A percentile compares a stretch with the other conserved stretches of the same genome.
phyloP scores from a whole-genome alignment of 768 basidiomycete genomes.

The Dioszegia aurantiaca region DNA sequence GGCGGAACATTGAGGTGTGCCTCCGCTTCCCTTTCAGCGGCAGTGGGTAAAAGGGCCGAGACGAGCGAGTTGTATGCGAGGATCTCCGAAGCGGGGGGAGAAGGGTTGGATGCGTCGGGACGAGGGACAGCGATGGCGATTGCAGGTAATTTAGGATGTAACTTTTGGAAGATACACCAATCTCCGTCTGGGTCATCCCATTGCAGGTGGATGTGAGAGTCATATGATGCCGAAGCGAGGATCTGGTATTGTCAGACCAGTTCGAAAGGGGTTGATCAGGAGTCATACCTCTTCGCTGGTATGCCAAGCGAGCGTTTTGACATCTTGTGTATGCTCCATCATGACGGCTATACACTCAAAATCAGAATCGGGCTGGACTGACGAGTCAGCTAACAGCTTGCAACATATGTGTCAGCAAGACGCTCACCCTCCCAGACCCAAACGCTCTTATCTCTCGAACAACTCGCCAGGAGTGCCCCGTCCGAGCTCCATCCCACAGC shows the following conservation, averaged over 20 bases:
- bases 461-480: conserved; percentile 83
- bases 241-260: conserved; percentile 59
- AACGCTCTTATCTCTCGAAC: conserved; percentile 93
- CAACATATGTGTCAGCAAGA: too few relatives aligned
- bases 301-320: conserved; percentile 93
- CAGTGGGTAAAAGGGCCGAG: conserved; percentile 18
- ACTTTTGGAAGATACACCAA: conserved; percentile 82
- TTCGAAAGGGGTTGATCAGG: background rate
- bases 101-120: background rate
- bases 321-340: conserved; percentile 96
- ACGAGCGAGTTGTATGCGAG: conserved; percentile 14
- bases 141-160: conserved; percentile 53
- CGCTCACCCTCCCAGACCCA: conserved; percentile 95
- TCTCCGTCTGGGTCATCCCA: conserved; percentile 90
- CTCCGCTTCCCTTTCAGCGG: conserved; percentile 22
- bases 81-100: conserved; percentile 3
- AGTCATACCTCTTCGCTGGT: conserved; percentile 77
- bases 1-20: conserved; percentile 39
- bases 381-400: conserved; percentile 12
- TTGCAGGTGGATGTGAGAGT: conserved; percentile 91
- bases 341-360: conserved; percentile 92
- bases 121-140: conserved; percentile 24
- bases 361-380: conserved; percentile 85
- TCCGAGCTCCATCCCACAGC: conserved; percentile 75
- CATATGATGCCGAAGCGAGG: conserved; percentile 93